A percentile compares a stretch with the other conserved stretches of the same genome.
Evolutionary conservation across 768 basidiomycete species (phyloP).

Genomic region (Amanita pallidorosea): DNA sequence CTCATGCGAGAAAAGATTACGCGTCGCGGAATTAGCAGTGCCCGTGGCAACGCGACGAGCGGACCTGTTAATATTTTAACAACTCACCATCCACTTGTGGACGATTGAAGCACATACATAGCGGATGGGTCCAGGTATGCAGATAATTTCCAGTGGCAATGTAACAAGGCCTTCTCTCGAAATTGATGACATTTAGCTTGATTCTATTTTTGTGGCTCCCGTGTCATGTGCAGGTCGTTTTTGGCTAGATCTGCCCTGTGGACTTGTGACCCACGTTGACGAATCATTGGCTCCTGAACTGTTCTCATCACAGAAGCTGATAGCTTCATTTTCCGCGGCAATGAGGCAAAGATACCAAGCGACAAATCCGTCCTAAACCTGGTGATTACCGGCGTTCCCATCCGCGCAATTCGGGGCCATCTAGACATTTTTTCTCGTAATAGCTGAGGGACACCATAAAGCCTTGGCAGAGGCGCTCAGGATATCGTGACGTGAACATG

Average conservation of each 20-base stretch:
- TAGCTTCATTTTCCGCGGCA: conserved; percentile 5
- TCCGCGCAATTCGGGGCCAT: conserved; percentile 4
- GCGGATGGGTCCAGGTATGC: neutral
- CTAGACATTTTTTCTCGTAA: neutral
- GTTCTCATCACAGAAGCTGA: conserved; percentile 3
- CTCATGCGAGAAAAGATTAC: neutral
- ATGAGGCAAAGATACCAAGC: conserved; percentile 1
- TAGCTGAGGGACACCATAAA: neutral
- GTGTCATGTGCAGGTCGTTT: neutral
- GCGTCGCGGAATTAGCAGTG: neutral
- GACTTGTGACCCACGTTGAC: neutral
- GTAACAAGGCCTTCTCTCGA: neutral
- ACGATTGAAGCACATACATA: neutral
- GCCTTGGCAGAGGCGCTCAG: neutral
- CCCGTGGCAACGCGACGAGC: neutral
- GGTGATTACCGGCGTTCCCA: conserved; percentile 6
- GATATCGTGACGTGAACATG: neutral
- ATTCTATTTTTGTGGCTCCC: neutral
- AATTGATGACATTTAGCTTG: neutral
- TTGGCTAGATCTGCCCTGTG: conserved; percentile 1
- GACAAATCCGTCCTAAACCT: neutral
- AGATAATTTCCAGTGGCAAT: neutral
- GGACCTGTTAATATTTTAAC: neutral
- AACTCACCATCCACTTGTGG: too few relatives aligned
- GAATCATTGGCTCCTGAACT: neutral